phyloP scores from a whole-genome alignment of 179 eudicot species.

The Spinacia oleracea region DNA sequence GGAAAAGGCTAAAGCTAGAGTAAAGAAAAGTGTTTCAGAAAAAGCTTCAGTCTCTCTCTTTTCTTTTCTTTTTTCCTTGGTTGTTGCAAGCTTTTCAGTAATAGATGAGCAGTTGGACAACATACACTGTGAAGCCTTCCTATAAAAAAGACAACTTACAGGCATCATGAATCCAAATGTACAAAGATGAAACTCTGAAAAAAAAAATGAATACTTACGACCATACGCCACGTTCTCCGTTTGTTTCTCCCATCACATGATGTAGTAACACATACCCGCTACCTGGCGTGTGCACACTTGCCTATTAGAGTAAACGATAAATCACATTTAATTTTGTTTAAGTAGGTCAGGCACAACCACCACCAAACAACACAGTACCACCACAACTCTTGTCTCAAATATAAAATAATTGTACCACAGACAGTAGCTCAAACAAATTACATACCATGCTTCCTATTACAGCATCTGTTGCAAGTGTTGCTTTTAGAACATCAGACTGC shows the following conservation, averaged over 20 bases:
- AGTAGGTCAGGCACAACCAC: slow-evolving; percentile 1
- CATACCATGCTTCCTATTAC: slow-evolving; percentile 85
- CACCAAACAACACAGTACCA: not conserved
- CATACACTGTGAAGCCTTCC: not conserved
- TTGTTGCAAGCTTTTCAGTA: not conserved
- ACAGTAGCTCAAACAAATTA: slow-evolving; percentile 1
- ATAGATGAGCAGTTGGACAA: not conserved
- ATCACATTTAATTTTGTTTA: slow-evolving; percentile 26
- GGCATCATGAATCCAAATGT: not conserved
- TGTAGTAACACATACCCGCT: slow-evolving; percentile 97
- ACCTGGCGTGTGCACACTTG: slow-evolving; percentile 84
- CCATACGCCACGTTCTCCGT: slow-evolving; percentile 95
- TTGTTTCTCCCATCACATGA: slow-evolving; percentile 98
- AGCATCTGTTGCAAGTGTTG: slow-evolving; percentile 97
- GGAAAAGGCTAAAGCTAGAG: not conserved
- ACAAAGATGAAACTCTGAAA: slow-evolving; percentile 3
- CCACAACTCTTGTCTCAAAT: not conserved
- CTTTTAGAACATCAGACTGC: slow-evolving; percentile 88
- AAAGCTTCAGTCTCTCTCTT: not conserved
- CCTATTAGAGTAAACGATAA: slow-evolving; percentile 44
- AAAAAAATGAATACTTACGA: slow-evolving; percentile 65
- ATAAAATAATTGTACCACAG: slow-evolving; percentile 1
- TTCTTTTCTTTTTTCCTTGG: no score
- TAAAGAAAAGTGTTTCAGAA: no score
- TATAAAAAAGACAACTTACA: not conserved